phyloP scores from a whole-genome alignment of 225 moss, liverwort and hornwort genomes.

The Marchantia polymorpha region DNA sequence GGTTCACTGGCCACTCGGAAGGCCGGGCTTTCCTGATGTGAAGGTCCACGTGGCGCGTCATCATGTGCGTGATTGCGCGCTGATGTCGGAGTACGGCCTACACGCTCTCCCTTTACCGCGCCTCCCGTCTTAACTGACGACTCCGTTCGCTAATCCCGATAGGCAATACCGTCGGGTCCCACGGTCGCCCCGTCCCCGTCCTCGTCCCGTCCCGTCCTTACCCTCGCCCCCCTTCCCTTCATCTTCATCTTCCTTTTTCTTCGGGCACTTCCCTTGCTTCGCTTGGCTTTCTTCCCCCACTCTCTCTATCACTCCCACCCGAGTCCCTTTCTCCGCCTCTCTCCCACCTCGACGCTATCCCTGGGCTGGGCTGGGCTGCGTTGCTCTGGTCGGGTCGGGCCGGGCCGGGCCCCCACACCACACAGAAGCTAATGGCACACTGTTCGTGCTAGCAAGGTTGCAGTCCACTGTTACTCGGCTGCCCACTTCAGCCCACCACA shows the following conservation, averaged over 20 bases:
- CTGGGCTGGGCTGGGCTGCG: too few species aligned
- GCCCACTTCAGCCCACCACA: neutral
- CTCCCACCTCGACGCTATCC: neutral
- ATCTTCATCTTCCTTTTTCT: neutral
- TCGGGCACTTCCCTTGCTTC: neutral
- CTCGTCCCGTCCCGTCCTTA: neutral
- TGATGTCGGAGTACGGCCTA: constrained; percentile 46
- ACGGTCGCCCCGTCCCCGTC: constrained; percentile 22
- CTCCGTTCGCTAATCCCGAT: constrained; percentile 31
- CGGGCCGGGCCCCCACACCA: neutral
- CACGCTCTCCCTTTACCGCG: constrained; percentile 16
- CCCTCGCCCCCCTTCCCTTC: neutral
- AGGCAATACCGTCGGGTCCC: constrained; percentile 33
- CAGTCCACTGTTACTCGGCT: neutral
- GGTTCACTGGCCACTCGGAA: constrained; percentile 7
- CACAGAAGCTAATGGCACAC: too few species aligned
- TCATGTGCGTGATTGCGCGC: constrained; percentile 42
- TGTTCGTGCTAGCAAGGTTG: neutral
- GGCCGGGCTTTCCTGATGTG: constrained; percentile 1
- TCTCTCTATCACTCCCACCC: neutral
- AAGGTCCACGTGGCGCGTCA: constrained; percentile 37
- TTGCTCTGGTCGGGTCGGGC: neutral
- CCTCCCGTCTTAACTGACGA: constrained; percentile 31
- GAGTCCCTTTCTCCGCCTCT: neutral
- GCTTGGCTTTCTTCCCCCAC: neutral